These are phyloP conservation scores for Salvia miltiorrhiza DNA, from an alignment of 257 asterid genomes.

Conservation along the genomic window DNA sequence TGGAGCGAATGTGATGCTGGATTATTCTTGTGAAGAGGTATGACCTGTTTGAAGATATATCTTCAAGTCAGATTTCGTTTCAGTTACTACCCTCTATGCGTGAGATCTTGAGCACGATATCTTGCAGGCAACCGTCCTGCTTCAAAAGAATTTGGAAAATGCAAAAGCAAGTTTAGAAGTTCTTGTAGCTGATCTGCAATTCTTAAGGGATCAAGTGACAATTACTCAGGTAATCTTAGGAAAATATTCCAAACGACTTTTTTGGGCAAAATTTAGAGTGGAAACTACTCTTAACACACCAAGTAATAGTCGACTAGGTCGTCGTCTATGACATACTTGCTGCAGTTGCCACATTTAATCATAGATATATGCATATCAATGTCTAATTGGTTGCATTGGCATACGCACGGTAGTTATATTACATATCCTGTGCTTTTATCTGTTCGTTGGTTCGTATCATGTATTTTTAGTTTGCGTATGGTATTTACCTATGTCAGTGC, in stretches of 20 bases:
- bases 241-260: not conserved
- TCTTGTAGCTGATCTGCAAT: constrained; percentile 84
- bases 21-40: constrained; percentile 90
- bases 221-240: constrained; percentile 64
- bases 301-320: not conserved
- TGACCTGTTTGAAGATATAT: constrained; percentile 10
- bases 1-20: constrained; percentile 97
- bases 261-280: not conserved
- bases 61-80: constrained; percentile 5
- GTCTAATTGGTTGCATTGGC: not conserved
- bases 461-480: not conserved
- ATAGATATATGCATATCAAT: not conserved
- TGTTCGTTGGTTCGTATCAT: not conserved
- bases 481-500: constrained; percentile 8
- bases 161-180: constrained; percentile 88
- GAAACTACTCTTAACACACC: not conserved
- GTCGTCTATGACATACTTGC: not conserved
- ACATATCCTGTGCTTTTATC: not conserved
- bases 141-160: constrained; percentile 75
- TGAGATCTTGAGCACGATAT: constrained; percentile 16
- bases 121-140: constrained; percentile 73
- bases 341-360: not conserved
- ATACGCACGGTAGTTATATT: not conserved
- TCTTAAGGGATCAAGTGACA: constrained; percentile 88
- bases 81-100: not conserved